Evolutionary conservation across 495 filamentous ascomycete genomes (phyloP), one percentile per base, ranked within the genome.

Genomic region (Rostrohypoxylon terebratum): DNA sequence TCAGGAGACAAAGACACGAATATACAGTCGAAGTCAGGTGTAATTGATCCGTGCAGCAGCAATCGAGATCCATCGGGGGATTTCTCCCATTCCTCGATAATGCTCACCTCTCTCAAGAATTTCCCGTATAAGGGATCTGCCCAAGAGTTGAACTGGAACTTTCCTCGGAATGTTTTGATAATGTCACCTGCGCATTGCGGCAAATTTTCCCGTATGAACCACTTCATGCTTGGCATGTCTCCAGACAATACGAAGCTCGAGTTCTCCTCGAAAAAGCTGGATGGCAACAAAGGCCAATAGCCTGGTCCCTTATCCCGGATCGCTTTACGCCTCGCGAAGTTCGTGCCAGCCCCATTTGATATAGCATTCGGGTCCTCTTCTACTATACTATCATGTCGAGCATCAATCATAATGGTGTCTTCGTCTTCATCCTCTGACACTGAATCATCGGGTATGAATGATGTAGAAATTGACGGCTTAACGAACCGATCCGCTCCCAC

Each of bases 61-160:
- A 78, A 23, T 3, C 63, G 69, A 11, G 48, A 68, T 18, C 79
- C 80, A 18, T 64, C 36, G 9, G 63, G 20, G 4, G 83, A 83
- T 51, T 79, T 76, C 54, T 85, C 83, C 83, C 83, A 85, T 6
- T 48, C 73, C 20, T 74, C 72, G 58, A 79, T 80, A n/a, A 74
- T 74, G 40, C 79, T 74, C 21, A 84, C 74, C 33, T 77, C 36
- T 25, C 70, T 63, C 53, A 77, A 72, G 59, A 83, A 83, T 23
- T 70, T 77, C 10, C 78, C 80, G 61, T 80, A 85, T 2, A 69
- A 67, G 7, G 73, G 76, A 57, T 85, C 82, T 13, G 65, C 67
- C 79, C 80, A 83, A 36, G 57, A 73, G 3, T 70, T 75, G 3
- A 74, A 68, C 44, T 75, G 69, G 9, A 65, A 50, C 25, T 36